A percentile compares a stretch with the other conserved stretches of the same genome.
Evolutionary conservation across 768 basidiomycete genomes (phyloP).

Genomic region (Hygrocybe coccinea): DNA sequence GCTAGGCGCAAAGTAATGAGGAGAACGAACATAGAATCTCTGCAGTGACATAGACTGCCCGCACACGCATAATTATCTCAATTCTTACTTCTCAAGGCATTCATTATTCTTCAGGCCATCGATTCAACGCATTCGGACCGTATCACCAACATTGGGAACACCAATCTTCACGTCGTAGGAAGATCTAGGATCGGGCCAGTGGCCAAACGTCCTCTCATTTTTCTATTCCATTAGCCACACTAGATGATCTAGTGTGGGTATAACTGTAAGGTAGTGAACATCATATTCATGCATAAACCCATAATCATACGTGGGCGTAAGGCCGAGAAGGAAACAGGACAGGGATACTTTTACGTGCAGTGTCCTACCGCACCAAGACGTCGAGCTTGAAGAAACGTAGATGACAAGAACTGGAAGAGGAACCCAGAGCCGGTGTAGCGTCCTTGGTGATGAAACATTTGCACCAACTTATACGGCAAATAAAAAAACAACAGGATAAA

Average conservation of each 20-base stretch:
- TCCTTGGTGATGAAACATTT: no score
- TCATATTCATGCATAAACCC: not conserved
- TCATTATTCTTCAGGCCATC: no score
- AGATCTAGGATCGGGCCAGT: no score
- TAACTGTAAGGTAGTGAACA: not conserved
- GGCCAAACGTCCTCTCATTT: not conserved
- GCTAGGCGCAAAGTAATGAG: slow-evolving; percentile 47
- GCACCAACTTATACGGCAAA: no score
- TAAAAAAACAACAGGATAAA: not conserved
- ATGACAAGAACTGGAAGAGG: not conserved
- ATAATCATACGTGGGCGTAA: slow-evolving; percentile 3
- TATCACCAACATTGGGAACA: no score
- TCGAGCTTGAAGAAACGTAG: not conserved
- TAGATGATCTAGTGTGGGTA: not conserved
- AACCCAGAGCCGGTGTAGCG: not conserved
- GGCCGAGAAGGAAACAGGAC: not conserved
- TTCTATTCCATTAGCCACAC: not conserved
- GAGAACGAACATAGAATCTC: not conserved
- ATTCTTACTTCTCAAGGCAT: no score
- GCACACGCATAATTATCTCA: no score
- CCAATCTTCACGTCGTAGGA: no score
- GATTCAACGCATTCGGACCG: no score
- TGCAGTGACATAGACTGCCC: not conserved
- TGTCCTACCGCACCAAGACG: not conserved
- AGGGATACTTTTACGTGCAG: not conserved